Evolutionary conservation across 2,329 filamentous ascomycete genomes (phyloP).

Genomic region (Epichloe aotearoae): DNA sequence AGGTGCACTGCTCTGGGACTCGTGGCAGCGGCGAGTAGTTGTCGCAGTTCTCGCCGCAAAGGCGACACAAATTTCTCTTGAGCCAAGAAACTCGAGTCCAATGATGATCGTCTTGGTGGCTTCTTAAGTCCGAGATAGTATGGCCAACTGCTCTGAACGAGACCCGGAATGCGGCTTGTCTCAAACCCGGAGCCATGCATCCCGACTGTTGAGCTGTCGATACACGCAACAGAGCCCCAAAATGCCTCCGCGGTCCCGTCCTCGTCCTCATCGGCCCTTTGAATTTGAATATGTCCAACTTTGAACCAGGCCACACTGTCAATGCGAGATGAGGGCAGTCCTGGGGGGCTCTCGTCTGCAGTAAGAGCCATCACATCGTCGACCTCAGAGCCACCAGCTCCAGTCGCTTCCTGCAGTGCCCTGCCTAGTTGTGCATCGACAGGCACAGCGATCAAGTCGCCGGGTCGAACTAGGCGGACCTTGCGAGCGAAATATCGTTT

Average conservation of each 20-base stretch:
- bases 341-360: conserved; percentile 20
- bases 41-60: conserved; percentile 59
- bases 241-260: conserved; percentile 51
- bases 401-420: conserved; percentile 60
- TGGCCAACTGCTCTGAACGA: conserved; percentile 67
- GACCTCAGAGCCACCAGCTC: conserved; percentile 48
- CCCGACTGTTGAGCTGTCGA: conserved; percentile 75
- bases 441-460: conserved; percentile 78
- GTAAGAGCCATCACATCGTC: conserved; percentile 55
- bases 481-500: conserved; percentile 82
- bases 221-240: conserved; percentile 77
- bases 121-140: conserved; percentile 76
- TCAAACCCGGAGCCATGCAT: conserved; percentile 88
- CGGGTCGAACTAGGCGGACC: conserved; percentile 68
- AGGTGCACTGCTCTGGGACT: conserved; percentile 78
- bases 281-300: conserved; percentile 58
- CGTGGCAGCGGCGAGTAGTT: conserved; percentile 78
- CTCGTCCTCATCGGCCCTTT: conserved; percentile 39
- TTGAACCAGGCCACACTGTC: conserved; percentile 83
- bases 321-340: conserved; percentile 20
- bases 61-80: conserved; percentile 40
- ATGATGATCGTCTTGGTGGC: conserved; percentile 33
- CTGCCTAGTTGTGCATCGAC: conserved; percentile 77
- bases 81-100: conserved; percentile 25
- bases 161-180: conserved; percentile 65